Evolutionary conservation across 2,329 filamentous ascomycete genomes (phyloP), one percentile per base, ranked within the genome.

Genomic region (Cercospora sp.): DNA sequence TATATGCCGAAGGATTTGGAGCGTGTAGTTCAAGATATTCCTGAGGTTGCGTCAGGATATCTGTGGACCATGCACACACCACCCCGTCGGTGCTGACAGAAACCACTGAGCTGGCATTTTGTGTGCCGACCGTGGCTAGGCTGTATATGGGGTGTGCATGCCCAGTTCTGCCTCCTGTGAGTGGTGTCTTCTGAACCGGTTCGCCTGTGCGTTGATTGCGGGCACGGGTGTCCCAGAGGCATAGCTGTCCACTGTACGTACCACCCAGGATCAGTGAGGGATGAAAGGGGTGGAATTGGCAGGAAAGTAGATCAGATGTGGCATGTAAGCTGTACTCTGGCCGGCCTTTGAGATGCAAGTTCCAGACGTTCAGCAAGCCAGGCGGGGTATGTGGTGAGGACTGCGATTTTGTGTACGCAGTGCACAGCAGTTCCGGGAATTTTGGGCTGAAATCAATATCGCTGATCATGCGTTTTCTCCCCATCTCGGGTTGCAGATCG

Each of bases 81-180:
- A 96, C 93, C 64, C 95, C 95, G 77, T 99, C 95, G 0, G 95
- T 99, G 1, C 93, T 97, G 78, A 93, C 94, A 36, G 94, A 97
- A 74, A 99, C 91, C 78, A 99, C 97, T 80, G 98, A 99, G 83
- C 97, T 97, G 67, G 95, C 95, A 79, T 99, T 99, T 77, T 98
- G 95, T 0, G 96, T 99, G 71, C 95, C 95, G 60, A 99, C 93
- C 65, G 99, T 96, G 70, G 95, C 92, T 66, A 99, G 89, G 45
- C 91, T 93, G 83, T 99, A 99, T 71, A 99, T 91, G 0, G 95
- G 95, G 77, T 99, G 95, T 7, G 95, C 96, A 79, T 99, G 95
- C 13, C 95, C 79, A 12, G 75, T 77, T 55, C 78, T 94, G 13
- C 92, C 94, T 60, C 95, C 94, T 5, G 94, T 98, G 45, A 99